Conservation (phyloP, 495 filamentous ascomycete species). For the Penicillium alfredii region DNA sequence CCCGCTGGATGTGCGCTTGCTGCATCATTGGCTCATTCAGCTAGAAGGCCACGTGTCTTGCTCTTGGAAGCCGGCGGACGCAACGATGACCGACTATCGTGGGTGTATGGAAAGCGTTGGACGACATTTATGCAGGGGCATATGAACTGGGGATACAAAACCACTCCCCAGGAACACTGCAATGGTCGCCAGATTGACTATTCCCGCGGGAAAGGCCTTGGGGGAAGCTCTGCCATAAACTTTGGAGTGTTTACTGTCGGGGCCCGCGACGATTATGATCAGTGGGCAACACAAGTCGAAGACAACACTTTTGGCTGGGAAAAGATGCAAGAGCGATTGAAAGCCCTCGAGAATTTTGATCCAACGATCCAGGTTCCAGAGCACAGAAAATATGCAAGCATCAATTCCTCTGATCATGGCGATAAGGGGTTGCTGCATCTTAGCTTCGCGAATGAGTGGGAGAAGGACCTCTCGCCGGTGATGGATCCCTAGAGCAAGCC, state of each 20-base stretch:
- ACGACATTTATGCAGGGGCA: constrained; percentile 39
- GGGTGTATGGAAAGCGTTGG: constrained; percentile 49
- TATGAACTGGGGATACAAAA: constrained; percentile 59
- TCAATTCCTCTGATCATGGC: constrained; percentile 41
- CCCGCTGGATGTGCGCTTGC: constrained; percentile 51
- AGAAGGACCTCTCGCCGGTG: constrained; percentile 40
- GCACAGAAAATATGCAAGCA: constrained; percentile 31
- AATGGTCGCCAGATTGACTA: constrained; percentile 48
- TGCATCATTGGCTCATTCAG: constrained; percentile 37
- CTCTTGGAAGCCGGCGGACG: constrained; percentile 52
- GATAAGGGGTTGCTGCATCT: constrained; percentile 40
- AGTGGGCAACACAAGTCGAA: constrained; percentile 39
- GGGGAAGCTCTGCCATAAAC: constrained; percentile 58
- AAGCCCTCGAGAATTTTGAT: constrained; percentile 50
- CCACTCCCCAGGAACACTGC: constrained; percentile 47
- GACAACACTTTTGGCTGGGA: constrained; percentile 48
- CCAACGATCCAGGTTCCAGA: constrained; percentile 26
- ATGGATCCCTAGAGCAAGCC: constrained; percentile 39
- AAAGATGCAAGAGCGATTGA: constrained; percentile 41
- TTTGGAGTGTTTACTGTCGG: constrained; percentile 55
- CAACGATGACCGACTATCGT: constrained; percentile 42
- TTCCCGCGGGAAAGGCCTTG: constrained; percentile 53
- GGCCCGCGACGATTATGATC: constrained; percentile 54
- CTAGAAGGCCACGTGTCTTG: constrained; percentile 43
- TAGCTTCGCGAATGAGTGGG: constrained; percentile 43